Conservation (phyloP, 441 rosid species). For the Hura crepitans region DNA sequence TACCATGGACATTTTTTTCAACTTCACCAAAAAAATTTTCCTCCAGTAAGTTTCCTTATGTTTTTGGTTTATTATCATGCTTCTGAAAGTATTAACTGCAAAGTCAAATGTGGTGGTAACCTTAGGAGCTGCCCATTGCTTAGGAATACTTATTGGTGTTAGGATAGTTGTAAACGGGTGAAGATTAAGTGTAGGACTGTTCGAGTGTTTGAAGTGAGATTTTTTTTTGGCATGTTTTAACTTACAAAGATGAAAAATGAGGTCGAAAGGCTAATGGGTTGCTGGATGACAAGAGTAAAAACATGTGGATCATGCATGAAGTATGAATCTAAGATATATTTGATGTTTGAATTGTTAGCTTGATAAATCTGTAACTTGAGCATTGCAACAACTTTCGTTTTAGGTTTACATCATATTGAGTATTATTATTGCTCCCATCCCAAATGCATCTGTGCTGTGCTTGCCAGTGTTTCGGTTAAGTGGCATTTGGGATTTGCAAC, state of each 20-base stretch:
- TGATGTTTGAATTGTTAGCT: neutral
- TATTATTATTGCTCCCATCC: neutral
- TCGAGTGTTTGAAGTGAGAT: neutral
- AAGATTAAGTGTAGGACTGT: neutral
- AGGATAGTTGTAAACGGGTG: slow-evolving; percentile 5
- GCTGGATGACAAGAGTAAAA: neutral
- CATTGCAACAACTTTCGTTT: neutral
- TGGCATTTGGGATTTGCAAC: slow-evolving; percentile 4
- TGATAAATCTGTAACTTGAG: neutral
- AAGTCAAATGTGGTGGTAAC: neutral
- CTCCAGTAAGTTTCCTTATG: no score
- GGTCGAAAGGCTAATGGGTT: neutral
- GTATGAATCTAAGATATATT: neutral
- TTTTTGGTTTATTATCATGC: neutral
- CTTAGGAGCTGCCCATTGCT: slow-evolving; percentile 4
- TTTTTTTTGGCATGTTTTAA: slow-evolving; percentile 2
- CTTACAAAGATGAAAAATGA: neutral
- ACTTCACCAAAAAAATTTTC: no score
- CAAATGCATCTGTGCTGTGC: slow-evolving; percentile 1
- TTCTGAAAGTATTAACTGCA: neutral
- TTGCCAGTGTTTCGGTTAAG: neutral
- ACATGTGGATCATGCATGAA: neutral
- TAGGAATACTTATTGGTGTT: slow-evolving; percentile 12
- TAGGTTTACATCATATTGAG: neutral
- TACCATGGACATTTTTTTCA: no score